Evolutionary conservation across 225 moss, liverwort and hornwort species (phyloP).

Genomic region (Straminergon stramineum): DNA sequence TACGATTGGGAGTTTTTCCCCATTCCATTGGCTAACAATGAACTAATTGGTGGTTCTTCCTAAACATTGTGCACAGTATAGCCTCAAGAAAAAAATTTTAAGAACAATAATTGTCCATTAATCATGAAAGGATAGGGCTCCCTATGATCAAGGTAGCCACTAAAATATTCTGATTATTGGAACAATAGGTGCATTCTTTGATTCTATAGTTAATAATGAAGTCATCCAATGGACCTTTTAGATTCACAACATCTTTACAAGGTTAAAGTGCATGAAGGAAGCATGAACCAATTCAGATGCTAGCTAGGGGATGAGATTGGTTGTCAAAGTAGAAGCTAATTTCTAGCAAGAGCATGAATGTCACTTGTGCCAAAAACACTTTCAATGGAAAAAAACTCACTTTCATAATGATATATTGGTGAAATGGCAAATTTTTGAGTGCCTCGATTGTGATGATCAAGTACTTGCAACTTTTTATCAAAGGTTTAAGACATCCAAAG

Average conservation of each 20-base stretch:
- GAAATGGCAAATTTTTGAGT: not conserved
- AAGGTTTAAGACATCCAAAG: not conserved
- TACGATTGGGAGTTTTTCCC: accelerated
- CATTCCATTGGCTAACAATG: not conserved
- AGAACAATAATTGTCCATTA: not conserved
- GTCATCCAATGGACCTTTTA: not conserved
- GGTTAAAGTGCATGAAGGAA: not conserved
- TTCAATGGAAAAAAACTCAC: not conserved
- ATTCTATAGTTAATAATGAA: accelerated
- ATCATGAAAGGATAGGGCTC: not conserved
- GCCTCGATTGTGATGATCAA: not conserved
- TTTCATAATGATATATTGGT: not conserved
- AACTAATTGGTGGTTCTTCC: accelerated
- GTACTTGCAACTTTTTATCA: not conserved
- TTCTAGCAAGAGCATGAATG: accelerated
- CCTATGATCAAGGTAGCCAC: not conserved
- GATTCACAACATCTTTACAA: accelerated
- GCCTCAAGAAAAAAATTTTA: not conserved
- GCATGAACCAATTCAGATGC: accelerated
- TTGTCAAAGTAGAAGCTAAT: not conserved
- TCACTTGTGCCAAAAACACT: not conserved
- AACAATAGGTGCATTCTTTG: not conserved
- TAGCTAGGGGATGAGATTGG: not conserved
- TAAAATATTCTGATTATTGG: accelerated
- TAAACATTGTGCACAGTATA: accelerated